Base-by-base conservation (phyloP, 208 protist species). In the Trypanosoma cruzi region DNA sequence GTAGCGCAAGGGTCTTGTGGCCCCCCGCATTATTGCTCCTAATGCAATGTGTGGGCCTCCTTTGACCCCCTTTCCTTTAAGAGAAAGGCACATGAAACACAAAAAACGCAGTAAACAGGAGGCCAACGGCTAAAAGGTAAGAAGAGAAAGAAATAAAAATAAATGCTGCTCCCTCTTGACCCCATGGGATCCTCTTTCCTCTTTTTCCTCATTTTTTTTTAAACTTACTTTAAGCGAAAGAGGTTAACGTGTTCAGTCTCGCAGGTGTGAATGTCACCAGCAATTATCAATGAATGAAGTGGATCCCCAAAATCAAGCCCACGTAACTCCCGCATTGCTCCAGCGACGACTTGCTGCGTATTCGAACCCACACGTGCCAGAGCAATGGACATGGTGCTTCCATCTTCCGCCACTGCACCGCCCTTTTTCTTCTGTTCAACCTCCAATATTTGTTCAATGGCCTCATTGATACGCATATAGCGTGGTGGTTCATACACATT, bases 391-490 rank as follows among this genome's bases (percentile, higher is more conserved):
- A 97, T 53, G 0, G 97, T 98, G 53, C 79, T 84, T 32, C 89
- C 86, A 57, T 98, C 89, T 10, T 77, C 79, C 16, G 66, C 73
- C 20, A 95, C 89, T 7, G 88, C 84, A 31, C 82, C 85, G 22
- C 92, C 80, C 37, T 92, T 65, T 29, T 88, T 73, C 20, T 73
- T 75, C 26, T 90, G 68, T 68, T 99, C 98, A 49, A 99, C 84
- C 71, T 98, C 91, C 0, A 99, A 65, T 6, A 99, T 59, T 77
- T 99, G 98, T 64, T 98, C 90, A 42, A 99, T 58, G 1, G 93
- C 96, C 77, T 99, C 89, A 49, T 92, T 89, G 54, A 99, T 92
- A 2, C 97, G 98, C 99, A 99, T 99, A 83, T 98, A 99, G 54
- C 99, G 87, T 34, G 99, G 97, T 32, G 98, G 98, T 75, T 99